These are phyloP conservation scores for Geosmithia flava DNA, from an alignment of 2,329 filamentous ascomycete genomes.

Conservation along the genomic window DNA sequence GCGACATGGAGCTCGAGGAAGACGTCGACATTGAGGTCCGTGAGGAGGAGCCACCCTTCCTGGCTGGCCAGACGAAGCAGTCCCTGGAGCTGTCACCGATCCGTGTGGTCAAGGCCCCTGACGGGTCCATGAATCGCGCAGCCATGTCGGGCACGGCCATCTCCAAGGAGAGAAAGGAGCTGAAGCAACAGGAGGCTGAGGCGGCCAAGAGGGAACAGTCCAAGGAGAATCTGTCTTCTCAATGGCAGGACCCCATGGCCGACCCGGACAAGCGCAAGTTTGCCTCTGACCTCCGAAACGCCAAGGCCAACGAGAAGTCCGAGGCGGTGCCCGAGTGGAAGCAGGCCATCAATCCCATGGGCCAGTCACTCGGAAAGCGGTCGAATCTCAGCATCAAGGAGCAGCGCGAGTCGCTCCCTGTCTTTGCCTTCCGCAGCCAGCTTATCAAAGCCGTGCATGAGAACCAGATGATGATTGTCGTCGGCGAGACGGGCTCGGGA, in stretches of 20 bases:
- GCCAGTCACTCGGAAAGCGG: conserved; percentile 71
- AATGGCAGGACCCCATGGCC: conserved; percentile 97
- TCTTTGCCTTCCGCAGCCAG: conserved; percentile 78
- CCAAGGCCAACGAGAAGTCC: conserved; percentile 45
- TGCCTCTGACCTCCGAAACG: conserved; percentile 69
- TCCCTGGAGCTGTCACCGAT: conserved; percentile 92
- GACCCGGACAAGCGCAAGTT: conserved; percentile 76
- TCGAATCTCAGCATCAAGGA: conserved; percentile 91
- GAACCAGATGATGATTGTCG: conserved; percentile 89
- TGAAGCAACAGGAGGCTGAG: conserved; percentile 79
- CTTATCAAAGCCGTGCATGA: conserved; percentile 76
- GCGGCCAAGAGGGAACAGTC: conserved; percentile 60
- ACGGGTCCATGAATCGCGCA: conserved; percentile 93
- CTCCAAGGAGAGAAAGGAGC: conserved; percentile 79
- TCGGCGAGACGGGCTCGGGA: conserved; percentile 92
- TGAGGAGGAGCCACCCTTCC: conserved; percentile 92
- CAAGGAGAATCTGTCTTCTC: conserved; percentile 72
- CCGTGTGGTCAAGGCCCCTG: conserved; percentile 89
- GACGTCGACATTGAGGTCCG: conserved; percentile 95
- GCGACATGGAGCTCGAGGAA: conserved; percentile 83
- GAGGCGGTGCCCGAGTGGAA: conserved; percentile 89
- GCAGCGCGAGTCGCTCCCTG: conserved; percentile 79
- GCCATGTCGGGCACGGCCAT: conserved; percentile 87
- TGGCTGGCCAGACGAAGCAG: conserved; percentile 92
- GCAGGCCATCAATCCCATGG: conserved; percentile 64